Evolutionary conservation across 2,329 filamentous ascomycete genomes (phyloP), one percentile per base, ranked within the genome.

Genomic region (Cephalotrichum gorgonifer): DNA sequence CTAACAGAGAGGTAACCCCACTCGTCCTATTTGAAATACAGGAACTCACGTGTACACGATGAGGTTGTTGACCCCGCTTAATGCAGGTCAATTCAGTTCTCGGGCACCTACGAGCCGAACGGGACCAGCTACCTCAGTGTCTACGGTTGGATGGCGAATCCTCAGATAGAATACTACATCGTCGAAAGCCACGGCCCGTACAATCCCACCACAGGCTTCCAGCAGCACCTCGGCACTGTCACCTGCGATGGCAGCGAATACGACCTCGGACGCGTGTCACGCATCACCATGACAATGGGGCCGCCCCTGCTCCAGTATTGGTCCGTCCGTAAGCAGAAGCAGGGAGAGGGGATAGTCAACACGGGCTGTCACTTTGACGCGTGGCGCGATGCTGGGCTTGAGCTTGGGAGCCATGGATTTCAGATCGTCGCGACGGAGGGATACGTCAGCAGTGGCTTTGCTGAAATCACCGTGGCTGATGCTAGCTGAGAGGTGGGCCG

Each of bases 361-460:
- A 65, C 66, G 2, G 62, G 59, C 26, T 72, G 68, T 52, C 74
- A 78, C 58, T 77, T 79, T 55, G 65, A 72, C 54, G 74, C 73
- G 6, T 79, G 76, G 76, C 58, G 59, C 20, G 62, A 64, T 30
- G 55, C 59, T 17, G 74, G 75, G 3, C 58, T 77, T 58, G 65
- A 61, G 25, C 56, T 78, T 12, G 76, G 75, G 2, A 64, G 53
- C 28, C 64, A 68, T 54, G 64, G 78, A 59, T 79, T 78, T 58
- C 68, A 73, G 65, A 76, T 79, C 52, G 62, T 77, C 17, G 74
- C 75, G 14, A 73, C 71, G 1, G 75, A 78, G 60, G 75, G 73
- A 3, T 76, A 75, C 60, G 60, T 66, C 51, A 75, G 72, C 62
- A 68, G 63, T 51, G 74, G 75, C 1, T 66, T 61, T 47, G 65